A percentile compares a stretch with the other conserved stretches of the same genome.
phyloP scores from a whole-genome alignment of 257 asterid genomes.

The Linaria vulgaris region DNA sequence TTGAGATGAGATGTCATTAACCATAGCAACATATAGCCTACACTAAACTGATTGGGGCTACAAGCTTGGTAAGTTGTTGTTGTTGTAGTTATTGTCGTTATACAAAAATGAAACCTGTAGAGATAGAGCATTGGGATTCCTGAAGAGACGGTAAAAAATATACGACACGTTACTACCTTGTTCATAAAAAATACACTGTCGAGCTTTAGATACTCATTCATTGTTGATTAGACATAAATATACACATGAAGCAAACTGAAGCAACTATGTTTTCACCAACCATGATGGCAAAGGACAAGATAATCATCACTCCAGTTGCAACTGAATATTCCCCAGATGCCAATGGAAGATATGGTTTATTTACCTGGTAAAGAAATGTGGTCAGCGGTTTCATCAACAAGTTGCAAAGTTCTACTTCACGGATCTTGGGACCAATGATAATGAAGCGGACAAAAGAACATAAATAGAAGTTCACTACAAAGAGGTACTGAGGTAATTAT shows the following conservation, averaged over 20 bases:
- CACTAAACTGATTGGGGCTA: too few relatives aligned
- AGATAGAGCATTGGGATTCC: not conserved
- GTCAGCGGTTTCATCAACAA: not conserved
- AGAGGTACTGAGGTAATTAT: not conserved
- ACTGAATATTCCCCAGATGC: conserved; percentile 94
- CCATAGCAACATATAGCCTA: not conserved
- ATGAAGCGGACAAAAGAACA: not conserved
- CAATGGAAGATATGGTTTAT: conserved; percentile 93
- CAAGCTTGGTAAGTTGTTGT: too few relatives aligned
- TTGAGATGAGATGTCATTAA: not conserved
- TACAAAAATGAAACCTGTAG: not conserved
- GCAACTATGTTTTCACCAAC: conserved; percentile 37
- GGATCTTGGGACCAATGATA: not conserved
- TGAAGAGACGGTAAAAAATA: not conserved
- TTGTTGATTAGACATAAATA: conserved; percentile 1
- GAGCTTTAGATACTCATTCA: conserved; percentile 9
- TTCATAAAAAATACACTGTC: not conserved
- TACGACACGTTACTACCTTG: not conserved
- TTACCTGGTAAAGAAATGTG: conserved; percentile 51
- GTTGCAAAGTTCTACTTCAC: conserved; percentile 3
- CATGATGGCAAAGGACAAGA: conserved; percentile 74
- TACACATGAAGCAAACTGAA: not conserved
- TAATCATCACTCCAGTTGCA: conserved; percentile 57
- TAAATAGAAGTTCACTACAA: not conserved
- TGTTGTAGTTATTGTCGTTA: not conserved